These are phyloP conservation scores for Houttuynia cordata DNA, from an alignment of 164 flowering plant species.

Conservation along the genomic window DNA sequence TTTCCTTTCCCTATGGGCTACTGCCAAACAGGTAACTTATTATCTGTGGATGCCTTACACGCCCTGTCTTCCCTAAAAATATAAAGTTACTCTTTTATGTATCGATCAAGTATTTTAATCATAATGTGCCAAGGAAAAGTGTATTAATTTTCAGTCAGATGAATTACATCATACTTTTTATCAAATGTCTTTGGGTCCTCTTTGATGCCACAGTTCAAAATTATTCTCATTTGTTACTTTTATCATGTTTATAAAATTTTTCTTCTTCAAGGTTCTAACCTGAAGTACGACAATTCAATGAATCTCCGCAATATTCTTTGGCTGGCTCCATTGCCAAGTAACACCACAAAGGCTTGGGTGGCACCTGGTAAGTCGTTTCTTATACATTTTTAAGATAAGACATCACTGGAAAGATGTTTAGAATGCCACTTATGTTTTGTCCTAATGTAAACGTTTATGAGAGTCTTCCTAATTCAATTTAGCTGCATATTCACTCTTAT, in stretches of 20 bases:
- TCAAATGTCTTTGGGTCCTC: background rate
- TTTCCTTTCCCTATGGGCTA: slow-evolving; percentile 86
- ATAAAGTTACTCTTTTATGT: background rate
- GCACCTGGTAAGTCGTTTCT: slow-evolving; percentile 58
- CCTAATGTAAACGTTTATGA: background rate
- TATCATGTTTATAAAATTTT: background rate
- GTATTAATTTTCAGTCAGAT: background rate
- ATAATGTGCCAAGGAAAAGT: too few species aligned
- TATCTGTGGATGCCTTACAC: background rate
- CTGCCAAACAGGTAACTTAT: slow-evolving; percentile 66
- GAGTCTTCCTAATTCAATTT: background rate
- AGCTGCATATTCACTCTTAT: too few species aligned
- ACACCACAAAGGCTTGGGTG: slow-evolving; percentile 44
- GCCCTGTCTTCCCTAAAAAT: background rate
- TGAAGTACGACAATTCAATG: slow-evolving; percentile 64
- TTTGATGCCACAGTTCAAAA: background rate
- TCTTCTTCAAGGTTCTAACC: slow-evolving; percentile 50
- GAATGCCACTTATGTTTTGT: background rate
- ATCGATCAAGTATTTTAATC: background rate
- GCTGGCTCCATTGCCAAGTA: slow-evolving; percentile 89
- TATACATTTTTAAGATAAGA: background rate
- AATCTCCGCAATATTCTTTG: slow-evolving; percentile 91
- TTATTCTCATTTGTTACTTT: background rate
- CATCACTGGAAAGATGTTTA: background rate
- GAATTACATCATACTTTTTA: background rate